These are phyloP conservation scores for Yamadazyma akitaensis DNA, from an alignment of 805 yeast genomes.

Conservation along the genomic window DNA sequence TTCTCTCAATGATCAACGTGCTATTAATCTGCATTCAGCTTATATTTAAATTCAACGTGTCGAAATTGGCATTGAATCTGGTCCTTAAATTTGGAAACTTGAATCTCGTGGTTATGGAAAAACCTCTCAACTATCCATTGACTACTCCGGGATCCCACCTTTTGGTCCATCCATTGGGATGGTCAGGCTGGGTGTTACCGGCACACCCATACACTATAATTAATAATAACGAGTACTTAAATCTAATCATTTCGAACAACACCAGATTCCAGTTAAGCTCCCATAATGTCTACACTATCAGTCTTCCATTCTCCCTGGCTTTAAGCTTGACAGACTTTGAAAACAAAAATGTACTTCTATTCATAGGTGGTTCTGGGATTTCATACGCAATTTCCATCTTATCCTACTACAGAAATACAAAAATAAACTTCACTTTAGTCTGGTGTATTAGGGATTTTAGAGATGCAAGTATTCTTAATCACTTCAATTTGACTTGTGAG, in stretches of 20 bases:
- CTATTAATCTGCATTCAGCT: conserved; percentile 35
- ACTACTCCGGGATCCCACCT: conserved; percentile 13
- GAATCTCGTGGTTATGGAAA: conserved; percentile 5
- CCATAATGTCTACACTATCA: conserved; percentile 5
- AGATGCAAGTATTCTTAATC: conserved; percentile 8
- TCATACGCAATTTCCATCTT: conserved; percentile 13
- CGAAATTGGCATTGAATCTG: neutral
- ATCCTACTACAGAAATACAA: conserved; percentile 3
- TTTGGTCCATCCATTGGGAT: conserved; percentile 4
- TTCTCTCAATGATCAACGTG: conserved; percentile 15
- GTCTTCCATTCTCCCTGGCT: conserved; percentile 10
- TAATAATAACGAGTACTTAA: conserved; percentile 7
- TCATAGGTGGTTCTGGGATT: conserved; percentile 15
- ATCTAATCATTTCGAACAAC: conserved; percentile 8
- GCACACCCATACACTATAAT: conserved; percentile 16
- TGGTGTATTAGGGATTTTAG: conserved; percentile 10
- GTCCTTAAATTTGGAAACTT: conserved; percentile 6
- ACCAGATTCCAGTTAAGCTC: conserved; percentile 5
- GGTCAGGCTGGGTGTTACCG: conserved; percentile 5
- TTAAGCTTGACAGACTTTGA: conserved; percentile 2
- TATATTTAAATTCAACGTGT: conserved; percentile 24
- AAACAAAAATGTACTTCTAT: conserved; percentile 2
- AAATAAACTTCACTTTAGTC: conserved; percentile 7
- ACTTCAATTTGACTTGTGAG: conserved; percentile 6
- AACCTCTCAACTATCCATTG: conserved; percentile 9